phyloP scores from a whole-genome alignment of 2,329 filamentous ascomycete species.

The Fusarium anguioides region DNA sequence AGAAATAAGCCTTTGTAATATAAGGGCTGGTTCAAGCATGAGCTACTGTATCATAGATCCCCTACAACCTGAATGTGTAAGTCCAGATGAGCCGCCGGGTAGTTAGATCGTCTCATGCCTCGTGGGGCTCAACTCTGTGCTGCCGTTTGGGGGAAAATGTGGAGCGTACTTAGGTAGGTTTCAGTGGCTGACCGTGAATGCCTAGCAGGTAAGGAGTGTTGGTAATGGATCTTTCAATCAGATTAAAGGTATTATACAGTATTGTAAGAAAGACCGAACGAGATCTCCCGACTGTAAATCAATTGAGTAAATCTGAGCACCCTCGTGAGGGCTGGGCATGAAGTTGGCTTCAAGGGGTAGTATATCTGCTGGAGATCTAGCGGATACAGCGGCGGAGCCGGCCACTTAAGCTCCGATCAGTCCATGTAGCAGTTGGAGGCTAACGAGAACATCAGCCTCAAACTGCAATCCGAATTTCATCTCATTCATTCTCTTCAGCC shows the following conservation, averaged over 20 bases:
- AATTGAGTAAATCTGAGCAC: too few species aligned
- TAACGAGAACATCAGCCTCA: conserved; percentile 24
- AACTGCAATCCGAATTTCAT: conserved; percentile 5
- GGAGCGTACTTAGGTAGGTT: too few species aligned
- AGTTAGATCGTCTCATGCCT: not conserved
- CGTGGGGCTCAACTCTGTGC: too few species aligned
- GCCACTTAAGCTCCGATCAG: conserved; percentile 26
- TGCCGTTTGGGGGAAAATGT: too few species aligned
- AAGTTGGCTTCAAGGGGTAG: not conserved
- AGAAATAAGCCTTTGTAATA: not conserved
- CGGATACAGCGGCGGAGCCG: conserved; percentile 22
- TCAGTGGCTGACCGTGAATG: too few species aligned
- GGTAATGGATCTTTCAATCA: too few species aligned
- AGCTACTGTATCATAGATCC: too few species aligned
- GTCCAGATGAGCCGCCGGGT: not conserved
- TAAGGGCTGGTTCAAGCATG: not conserved
- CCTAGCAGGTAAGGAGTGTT: too few species aligned
- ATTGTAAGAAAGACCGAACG: not conserved
- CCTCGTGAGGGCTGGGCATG: too few species aligned
- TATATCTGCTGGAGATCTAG: conserved; percentile 3
- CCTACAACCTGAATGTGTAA: not conserved
- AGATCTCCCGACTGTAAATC: not conserved
- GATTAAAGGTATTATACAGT: not conserved
- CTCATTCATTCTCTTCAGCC: not conserved
- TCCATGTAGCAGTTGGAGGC: conserved; percentile 2